Evolutionary conservation across 495 filamentous ascomycete genomes (phyloP), one percentile per base, ranked within the genome.

Genomic region (Penicillium taxi): DNA sequence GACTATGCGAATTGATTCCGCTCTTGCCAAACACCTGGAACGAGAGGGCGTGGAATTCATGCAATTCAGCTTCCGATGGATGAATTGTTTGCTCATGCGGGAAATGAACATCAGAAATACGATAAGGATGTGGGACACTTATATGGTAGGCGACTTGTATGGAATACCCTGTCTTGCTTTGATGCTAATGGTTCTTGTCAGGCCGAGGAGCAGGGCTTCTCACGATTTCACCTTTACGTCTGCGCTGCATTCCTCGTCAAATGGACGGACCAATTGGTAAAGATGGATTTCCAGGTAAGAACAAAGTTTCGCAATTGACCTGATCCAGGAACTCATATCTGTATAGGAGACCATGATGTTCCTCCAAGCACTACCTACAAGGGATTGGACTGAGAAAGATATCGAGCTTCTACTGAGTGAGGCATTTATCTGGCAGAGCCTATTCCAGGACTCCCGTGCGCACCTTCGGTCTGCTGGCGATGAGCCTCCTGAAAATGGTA

Each of bases 121-220:
- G 1, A 94, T 96, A 47, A 70, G 91, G 44, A 98, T 98, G 91
- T 98, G 91, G 91, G 91, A 98, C 65, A 98, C 91, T 8, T 98
- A 98, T 61, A 77, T 98, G 71, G 88, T 94, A 64, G 49, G 78
- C 4, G 17, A 15, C 91, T 8, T 98, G 96, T 61, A 77, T 98
- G 71, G 88, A 93, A 64, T 50, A 77, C 4, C 15, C 18, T 23
- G n/a, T 5, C 14, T 20, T 26, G 44, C 12, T 12, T 12, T 17
- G 25, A 29, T 48, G 34, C 52, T 65, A 25, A 65, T 28, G 17
- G 6, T 12, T 9, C 24, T 23, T 46, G 2, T 19, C 37, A 95
- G 89, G 86, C 91, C 38, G 91, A 98, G 72, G 93, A 96, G 45
- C 85, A 94, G 69, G 93, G 91, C 44, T 98, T 98, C 67, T 94